Base-by-base conservation (phyloP, 768 basidiomycete genomes). In the Candolleomyces eurysporus region DNA sequence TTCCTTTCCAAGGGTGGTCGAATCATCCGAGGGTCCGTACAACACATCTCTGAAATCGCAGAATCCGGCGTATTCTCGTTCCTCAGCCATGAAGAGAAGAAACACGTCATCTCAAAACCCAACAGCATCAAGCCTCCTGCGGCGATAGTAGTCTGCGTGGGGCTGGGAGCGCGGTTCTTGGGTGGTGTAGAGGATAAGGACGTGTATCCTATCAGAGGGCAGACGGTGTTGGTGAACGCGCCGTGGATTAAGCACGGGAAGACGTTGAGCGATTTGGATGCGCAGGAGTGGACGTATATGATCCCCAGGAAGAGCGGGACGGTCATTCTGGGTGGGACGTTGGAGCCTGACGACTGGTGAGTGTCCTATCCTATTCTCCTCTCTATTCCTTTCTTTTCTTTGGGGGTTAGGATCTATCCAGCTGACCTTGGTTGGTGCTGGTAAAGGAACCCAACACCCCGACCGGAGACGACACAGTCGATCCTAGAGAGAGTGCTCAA, bases 201-300 rank as follows among this genome's bases (percentile, higher is more conserved):
- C 22, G 75, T 94, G 22, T 86, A 84, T 69, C 92, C 94, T 0
- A 82, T 94, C 64, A 81, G 93, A 48, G 94, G 94, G 8, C 95
- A 96, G 74, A 89, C 91, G 0, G 86, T 95, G 9, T 71, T 94
- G 17, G 78, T 96, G 21, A 73, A 83, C 43, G 90, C 91, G 2
- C 88, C 91, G 0, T 81, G 82, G 75, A 76, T 92, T 49, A 80
- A 84, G 32, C 83, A 79, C 67, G 87, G 86, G 8, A 73, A 78
- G 57, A 83, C 84, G 0, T 65, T 79, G 17, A 78, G 76, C 61
- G 59, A 63, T 32, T 75, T 74, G 32, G 65, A 64, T 13, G 69
- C 74, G 4, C 81, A 80, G 3, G 70, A 75, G 3, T 77, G 77
- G 74, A 86, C 87, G 48, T 91, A 89, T 71, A 76, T 87, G 60